phyloP scores from a whole-genome alignment of 1,139 yeast genomes.

The Scheffersomyces insectosa region DNA sequence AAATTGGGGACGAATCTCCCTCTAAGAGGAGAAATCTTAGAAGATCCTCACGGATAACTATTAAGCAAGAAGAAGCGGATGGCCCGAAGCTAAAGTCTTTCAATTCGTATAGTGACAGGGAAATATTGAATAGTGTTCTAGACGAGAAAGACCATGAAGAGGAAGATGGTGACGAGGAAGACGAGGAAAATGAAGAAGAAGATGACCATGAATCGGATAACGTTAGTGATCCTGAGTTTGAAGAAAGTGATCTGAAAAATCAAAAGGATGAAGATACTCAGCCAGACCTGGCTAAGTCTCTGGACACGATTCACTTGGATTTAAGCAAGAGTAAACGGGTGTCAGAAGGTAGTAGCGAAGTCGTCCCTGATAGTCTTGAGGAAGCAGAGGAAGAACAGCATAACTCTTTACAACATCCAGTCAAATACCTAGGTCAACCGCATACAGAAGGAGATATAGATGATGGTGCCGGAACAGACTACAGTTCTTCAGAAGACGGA shows the following conservation, averaged over 20 bases:
- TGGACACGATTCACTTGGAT: background rate
- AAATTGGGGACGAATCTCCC: background rate
- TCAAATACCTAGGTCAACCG: background rate
- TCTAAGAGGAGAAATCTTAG: no score
- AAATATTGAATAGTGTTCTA: background rate
- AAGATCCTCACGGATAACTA: no score
- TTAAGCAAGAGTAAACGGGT: background rate
- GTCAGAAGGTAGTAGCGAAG: background rate
- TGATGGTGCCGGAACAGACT: constrained; percentile 1
- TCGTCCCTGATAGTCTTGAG: background rate
- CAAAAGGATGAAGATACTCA: background rate
- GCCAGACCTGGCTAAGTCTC: background rate
- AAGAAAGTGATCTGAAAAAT: constrained; percentile 2
- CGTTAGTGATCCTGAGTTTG: constrained; percentile 1
- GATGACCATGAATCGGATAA: constrained; percentile 4
- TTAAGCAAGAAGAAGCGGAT: no score
- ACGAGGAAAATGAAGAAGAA: constrained; percentile 3
- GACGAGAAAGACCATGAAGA: constrained; percentile 5
- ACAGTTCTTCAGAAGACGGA: constrained; percentile 1
- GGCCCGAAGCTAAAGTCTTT: no score
- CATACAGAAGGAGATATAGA: constrained; percentile 1
- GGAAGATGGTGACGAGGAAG: constrained; percentile 5
- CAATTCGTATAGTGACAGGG: background rate
- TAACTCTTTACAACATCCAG: background rate
- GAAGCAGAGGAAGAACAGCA: background rate